A percentile compares a stretch with the other conserved stretches of the same genome.
Conservation (phyloP, 371 early-diverging fungal species). For the Mucor irregularis region DNA sequence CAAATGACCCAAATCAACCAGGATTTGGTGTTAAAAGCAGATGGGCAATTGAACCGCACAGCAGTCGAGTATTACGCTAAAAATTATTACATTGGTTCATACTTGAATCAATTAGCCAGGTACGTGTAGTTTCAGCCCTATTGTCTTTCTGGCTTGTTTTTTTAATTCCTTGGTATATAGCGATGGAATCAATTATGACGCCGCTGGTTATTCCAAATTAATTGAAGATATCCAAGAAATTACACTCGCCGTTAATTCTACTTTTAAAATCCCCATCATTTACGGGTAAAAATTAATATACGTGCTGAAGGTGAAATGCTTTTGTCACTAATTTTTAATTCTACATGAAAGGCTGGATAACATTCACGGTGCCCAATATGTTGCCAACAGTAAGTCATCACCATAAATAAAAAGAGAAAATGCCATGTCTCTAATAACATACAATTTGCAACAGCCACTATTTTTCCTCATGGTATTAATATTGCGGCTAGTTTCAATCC, state of each 20-base stretch:
- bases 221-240: conserved; percentile 40
- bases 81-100: conserved; percentile 38
- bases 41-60: conserved; percentile 46
- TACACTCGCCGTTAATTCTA: conserved; percentile 28
- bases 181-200: conserved; percentile 30
- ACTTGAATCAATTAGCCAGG: conserved; percentile 36
- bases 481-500: conserved; percentile 58
- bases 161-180: neutral
- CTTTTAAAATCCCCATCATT: conserved; percentile 39
- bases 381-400: conserved; percentile 39
- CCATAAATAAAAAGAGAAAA: neutral
- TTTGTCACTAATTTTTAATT: neutral
- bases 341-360: conserved; percentile 50
- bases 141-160: neutral
- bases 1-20: conserved; percentile 70
- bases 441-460: conserved; percentile 34
- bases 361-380: conserved; percentile 70
- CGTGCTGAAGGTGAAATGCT: neutral
- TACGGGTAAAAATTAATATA: conserved; percentile 47
- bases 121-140: conserved; percentile 1
- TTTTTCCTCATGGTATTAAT: conserved; percentile 57
- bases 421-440: neutral
- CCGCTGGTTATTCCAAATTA: conserved; percentile 24
- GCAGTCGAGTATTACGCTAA: conserved; percentile 50
- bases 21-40: conserved; percentile 30